Base-by-base conservation (phyloP, 2,329 filamentous ascomycete genomes). In the Chaetothyriales sp. region DNA sequence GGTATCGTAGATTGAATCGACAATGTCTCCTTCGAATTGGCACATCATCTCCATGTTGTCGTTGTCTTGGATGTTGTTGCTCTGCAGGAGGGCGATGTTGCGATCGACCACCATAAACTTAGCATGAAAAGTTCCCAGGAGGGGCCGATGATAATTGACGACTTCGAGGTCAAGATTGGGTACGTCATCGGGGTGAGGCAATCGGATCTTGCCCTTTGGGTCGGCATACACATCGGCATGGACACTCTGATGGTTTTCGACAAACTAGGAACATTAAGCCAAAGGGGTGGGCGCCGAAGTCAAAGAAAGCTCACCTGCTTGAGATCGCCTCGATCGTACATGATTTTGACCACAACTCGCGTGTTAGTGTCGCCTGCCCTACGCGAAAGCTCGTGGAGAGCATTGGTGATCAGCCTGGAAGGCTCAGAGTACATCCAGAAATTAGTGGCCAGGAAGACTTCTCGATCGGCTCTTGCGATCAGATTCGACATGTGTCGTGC, bases 31-130 rank as follows among this genome's bases (percentile, higher is more conserved):
- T 67, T 89, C 84, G 0, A 88, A 64, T 51, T 86, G 84, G 2
- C 78, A 73, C 77, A 87, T 81, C 85, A 90, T 89, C 65, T 90
- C 86, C 51, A 89, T 54, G 58, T 90, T 90, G 59, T 86, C 82
- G 50, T 88, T 89, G 57, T 87, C 81, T 65, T 77, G 74, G 48
- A 89, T 84, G 61, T 89, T 90, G 64, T 88, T 88, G 68, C 84
- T 89, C 67, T 85, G 82, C 1, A 89, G 64, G 1, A 86, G 70
- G 0, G 77, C 85, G n/a, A 83, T 72, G 55, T 77, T 78, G 5
- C 85, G 75, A 64, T 90, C 86, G 1, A 89, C 78, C 1, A 89
- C 71, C 73, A 86, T 85, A 62, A 83, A 88, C 62, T 90, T 90
- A 56, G 80, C 73, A 61, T 89, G 86, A 43, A 89, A 83, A 0